A percentile compares a stretch with the other conserved stretches of the same genome.
phyloP scores from a whole-genome alignment of 108 stramenopile genomes.

The Craspedostauros australis region DNA sequence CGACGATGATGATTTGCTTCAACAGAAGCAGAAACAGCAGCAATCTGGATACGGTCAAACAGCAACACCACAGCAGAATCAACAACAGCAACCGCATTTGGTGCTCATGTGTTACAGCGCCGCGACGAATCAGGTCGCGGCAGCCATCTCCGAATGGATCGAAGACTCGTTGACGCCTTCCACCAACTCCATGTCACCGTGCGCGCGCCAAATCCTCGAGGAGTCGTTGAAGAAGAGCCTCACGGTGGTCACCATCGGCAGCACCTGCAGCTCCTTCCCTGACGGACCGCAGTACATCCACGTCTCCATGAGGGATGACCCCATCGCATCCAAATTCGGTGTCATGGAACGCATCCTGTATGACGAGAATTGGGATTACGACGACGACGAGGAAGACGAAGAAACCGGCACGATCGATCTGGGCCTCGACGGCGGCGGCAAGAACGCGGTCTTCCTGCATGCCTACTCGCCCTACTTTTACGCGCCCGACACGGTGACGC shows the following conservation, averaged over 20 bases:
- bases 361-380: background rate
- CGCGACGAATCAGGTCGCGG: too few relatives aligned
- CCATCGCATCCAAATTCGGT: slow-evolving; percentile 5
- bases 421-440: slow-evolving; percentile 19
- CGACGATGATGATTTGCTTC: slow-evolving; percentile 12
- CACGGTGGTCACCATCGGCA: slow-evolving; percentile 27
- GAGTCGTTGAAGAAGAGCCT: slow-evolving; percentile 11
- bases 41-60: too few relatives aligned
- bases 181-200: too few relatives aligned
- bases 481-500: background rate
- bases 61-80: too few relatives aligned
- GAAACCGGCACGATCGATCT: slow-evolving; percentile 15
- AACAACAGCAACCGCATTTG: too few relatives aligned
- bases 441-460: slow-evolving; percentile 24
- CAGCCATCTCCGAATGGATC: too few relatives aligned
- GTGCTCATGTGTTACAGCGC: too few relatives aligned
- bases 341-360: background rate
- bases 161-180: too few relatives aligned
- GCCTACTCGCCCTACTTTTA: slow-evolving; percentile 14
- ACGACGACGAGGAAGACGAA: slow-evolving; percentile 17
- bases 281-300: slow-evolving; percentile 31
- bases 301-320: slow-evolving; percentile 30
- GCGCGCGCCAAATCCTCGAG: background rate
- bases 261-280: slow-evolving; percentile 1
- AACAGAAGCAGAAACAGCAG: too few relatives aligned